Evolutionary conservation across 257 asterid species (phyloP).

Genomic region (Lavandula angustifolia): DNA sequence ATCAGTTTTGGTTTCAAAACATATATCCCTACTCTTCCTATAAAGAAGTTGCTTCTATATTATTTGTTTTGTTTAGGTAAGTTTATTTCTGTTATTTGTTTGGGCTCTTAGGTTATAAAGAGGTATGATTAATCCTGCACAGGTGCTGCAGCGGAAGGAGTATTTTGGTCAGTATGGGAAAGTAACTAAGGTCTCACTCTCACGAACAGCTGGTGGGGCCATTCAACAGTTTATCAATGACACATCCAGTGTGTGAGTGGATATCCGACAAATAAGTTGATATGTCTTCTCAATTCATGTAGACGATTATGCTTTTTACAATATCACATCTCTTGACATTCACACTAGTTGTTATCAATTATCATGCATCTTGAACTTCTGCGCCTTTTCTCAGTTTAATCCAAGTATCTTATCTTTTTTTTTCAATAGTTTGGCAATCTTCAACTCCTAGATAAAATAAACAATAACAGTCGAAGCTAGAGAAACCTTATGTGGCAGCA

Average conservation of each 20-base stretch:
- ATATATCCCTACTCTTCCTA: neutral
- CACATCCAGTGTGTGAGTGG: constrained; percentile 91
- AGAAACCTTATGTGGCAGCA: neutral
- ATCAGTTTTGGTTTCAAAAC: constrained; percentile 21
- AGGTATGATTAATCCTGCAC: constrained; percentile 34
- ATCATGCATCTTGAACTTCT: constrained; percentile 24
- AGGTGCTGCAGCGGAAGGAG: constrained; percentile 78
- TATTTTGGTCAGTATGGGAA: constrained; percentile 96
- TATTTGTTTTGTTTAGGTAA: constrained; percentile 19
- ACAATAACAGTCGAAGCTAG: neutral
- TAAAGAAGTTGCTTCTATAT: constrained; percentile 6
- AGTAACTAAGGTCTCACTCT: constrained; percentile 81
- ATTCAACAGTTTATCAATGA: constrained; percentile 83
- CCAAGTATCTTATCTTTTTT: neutral
- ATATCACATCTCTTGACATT: neutral
- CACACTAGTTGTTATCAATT: constrained; percentile 16
- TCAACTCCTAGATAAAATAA: constrained; percentile 6
- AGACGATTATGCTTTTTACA: constrained; percentile 3
- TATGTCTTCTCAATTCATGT: constrained; percentile 7
- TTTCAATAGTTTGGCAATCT: constrained; percentile 1
- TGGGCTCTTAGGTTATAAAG: constrained; percentile 29
- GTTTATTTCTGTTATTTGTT: neutral
- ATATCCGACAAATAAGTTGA: constrained; percentile 22
- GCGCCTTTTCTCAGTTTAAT: constrained; percentile 19
- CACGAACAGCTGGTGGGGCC: constrained; percentile 93